Evolutionary conservation across 2,329 filamentous ascomycete genomes (phyloP), one percentile per base, ranked within the genome.

Genomic region (Colletotrichum simmondsii): DNA sequence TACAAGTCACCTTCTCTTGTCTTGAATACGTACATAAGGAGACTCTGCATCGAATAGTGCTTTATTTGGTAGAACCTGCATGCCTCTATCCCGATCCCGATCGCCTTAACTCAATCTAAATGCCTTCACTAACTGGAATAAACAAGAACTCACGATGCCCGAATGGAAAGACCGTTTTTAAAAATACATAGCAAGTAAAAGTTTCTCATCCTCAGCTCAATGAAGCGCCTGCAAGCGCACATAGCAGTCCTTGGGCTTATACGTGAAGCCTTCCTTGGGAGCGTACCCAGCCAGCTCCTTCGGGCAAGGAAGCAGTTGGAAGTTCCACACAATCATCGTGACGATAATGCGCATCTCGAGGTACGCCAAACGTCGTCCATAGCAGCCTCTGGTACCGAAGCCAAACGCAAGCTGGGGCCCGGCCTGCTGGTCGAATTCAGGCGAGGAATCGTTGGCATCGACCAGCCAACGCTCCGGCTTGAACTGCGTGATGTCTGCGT

Each of bases 311-410:
- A 72, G 26, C 49, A 82, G 65, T 60, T 81, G 76, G 73, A 85
- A 84, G 57, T 80, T 78, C 83, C 83, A 85, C 3, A 82, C 74
- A 35, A 83, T 73, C 62, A 84, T 68, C 11, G 79, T 80, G 26
- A 82, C 76, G 56, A 80, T 71, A 19, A 82, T 79, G 42, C 78
- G 77, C 71, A 85, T 57, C 72, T 82, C 76, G 56, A 83, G 37
- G 52, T 81, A 77, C 0, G 81, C 83, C 69, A 85, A 71, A 69
- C 75, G 79, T 68, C 78, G 79, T 0, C 84, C 83, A 60, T 80
- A 85, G 65, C 83, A 85, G 3, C 80, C 79, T 4, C 84, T 73
- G 6, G 79, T 77, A 0, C 84, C 84, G 5, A 78, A 52, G 0
- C 81, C 80, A 74, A 85, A 85, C 0, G 79, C 75, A 49, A 83